Evolutionary conservation across 768 basidiomycete genomes (phyloP).

Genomic region (Suillus clintonianus): DNA sequence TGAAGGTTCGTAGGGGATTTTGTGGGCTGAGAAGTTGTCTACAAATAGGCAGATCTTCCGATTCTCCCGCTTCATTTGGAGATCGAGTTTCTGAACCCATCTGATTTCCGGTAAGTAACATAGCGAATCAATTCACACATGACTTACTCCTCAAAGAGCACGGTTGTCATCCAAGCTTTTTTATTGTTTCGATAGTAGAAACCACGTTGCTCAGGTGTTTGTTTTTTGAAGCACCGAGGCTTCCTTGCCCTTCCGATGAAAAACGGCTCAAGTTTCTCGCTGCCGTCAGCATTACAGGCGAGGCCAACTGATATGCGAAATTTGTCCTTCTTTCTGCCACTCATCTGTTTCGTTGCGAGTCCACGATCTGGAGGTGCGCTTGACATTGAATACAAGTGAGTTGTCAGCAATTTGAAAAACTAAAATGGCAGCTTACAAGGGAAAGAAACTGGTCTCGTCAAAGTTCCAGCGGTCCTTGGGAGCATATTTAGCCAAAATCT

Average conservation of each 20-base stretch:
- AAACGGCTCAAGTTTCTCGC: no score
- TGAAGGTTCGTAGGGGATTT: conserved; percentile 2
- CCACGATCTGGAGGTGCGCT: no score
- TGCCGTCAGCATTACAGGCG: no score
- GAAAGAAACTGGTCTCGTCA: conserved; percentile 21
- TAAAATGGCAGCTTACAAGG: conserved; percentile 40
- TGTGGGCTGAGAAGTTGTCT: conserved; percentile 10
- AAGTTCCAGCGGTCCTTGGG: conserved; percentile 27
- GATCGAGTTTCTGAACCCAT: neutral
- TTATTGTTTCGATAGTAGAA: no score
- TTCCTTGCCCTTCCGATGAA: no score
- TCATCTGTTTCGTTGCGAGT: no score
- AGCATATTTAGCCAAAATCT: conserved; percentile 19
- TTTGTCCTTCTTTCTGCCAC: no score
- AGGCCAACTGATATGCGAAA: no score
- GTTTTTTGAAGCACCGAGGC: no score
- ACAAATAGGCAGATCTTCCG: conserved; percentile 12
- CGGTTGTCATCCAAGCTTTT: neutral
- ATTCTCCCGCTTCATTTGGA: conserved; percentile 3
- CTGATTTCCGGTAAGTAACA: neutral
- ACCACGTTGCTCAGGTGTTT: no score
- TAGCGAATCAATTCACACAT: neutral
- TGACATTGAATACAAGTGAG: neutral
- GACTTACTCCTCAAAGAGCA: neutral
- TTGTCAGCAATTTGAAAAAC: conserved; percentile 10